A percentile compares a stretch with the other conserved stretches of the same genome.
Conservation (phyloP, 768 basidiomycete genomes). For the Tephrocybe sp. region DNA sequence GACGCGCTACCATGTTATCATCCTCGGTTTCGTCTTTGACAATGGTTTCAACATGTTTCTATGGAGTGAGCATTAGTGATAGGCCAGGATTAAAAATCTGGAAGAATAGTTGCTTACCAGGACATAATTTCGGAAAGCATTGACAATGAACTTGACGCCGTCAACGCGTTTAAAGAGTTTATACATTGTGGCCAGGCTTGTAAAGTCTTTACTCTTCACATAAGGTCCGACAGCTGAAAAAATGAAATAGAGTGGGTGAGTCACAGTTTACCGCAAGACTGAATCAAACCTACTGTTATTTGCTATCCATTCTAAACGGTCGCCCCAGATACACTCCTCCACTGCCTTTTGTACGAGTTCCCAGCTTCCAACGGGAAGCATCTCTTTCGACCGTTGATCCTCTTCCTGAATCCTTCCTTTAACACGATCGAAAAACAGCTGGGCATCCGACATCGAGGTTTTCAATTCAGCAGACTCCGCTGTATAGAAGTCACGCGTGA, state of each 20-base stretch:
- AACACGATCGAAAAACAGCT: conserved; percentile 52
- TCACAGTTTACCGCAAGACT: background rate
- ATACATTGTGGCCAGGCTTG: conserved; percentile 53
- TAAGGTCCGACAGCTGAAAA: conserved; percentile 51
- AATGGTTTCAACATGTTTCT: conserved; percentile 61
- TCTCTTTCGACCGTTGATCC: conserved; percentile 43
- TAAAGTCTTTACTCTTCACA: conserved; percentile 44
- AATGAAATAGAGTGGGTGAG: background rate
- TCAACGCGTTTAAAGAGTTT: conserved; percentile 57
- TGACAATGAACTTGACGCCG: conserved; percentile 49
- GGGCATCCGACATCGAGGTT: conserved; percentile 38
- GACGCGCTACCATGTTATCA: conserved; percentile 73
- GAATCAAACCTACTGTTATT: conserved; percentile 25
- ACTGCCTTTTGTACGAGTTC: conserved; percentile 48
- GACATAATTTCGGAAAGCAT: conserved; percentile 60
- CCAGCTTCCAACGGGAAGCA: conserved; percentile 53
- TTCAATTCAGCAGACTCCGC: conserved; percentile 44
- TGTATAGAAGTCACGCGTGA: conserved; percentile 52
- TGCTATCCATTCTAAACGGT: conserved; percentile 38
- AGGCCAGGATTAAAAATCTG: background rate
- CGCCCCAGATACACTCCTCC: conserved; percentile 48
- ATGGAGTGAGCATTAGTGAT: background rate
- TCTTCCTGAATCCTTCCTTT: conserved; percentile 54
- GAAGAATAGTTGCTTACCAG: conserved; percentile 37
- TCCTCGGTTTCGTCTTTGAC: conserved; percentile 63